These are phyloP conservation scores for Naganishia onofrii DNA, from an alignment of 768 basidiomycete genomes.

Conservation along the genomic window DNA sequence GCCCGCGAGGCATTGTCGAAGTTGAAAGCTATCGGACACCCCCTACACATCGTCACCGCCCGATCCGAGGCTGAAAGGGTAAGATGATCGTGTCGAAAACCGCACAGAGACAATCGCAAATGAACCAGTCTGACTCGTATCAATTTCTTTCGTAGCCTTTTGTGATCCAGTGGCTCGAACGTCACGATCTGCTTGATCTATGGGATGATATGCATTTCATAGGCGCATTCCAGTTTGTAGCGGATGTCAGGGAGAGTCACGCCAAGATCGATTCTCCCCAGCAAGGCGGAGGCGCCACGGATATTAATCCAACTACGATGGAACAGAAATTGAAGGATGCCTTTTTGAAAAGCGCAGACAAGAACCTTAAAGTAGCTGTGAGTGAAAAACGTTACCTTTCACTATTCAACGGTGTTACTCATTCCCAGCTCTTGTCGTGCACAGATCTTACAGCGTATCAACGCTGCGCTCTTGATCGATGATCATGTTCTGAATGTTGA, in stretches of 20 bases:
- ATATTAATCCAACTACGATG: slow-evolving; percentile 5
- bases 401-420: neutral
- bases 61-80: slow-evolving; percentile 29
- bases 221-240: slow-evolving; percentile 22
- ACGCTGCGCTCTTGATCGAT: slow-evolving; percentile 44
- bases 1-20: neutral
- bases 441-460: slow-evolving; percentile 43
- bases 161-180: slow-evolving; percentile 38
- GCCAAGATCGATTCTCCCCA: neutral
- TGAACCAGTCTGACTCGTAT: neutral
- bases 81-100: neutral
- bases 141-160: slow-evolving; percentile 10
- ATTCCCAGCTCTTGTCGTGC: neutral
- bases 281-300: neutral
- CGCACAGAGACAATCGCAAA: neutral
- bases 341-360: slow-evolving; percentile 30
- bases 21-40: slow-evolving; percentile 33
- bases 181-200: slow-evolving; percentile 30
- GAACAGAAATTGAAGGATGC: slow-evolving; percentile 35
- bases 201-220: slow-evolving; percentile 29
- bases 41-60: slow-evolving; percentile 44
- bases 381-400: slow-evolving; percentile 9
- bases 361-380: slow-evolving; percentile 40
- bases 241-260: neutral
- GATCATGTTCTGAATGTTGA: slow-evolving; percentile 43